Evolutionary conservation across 495 filamentous ascomycete species (phyloP).

Genomic region (Aspergillus saccharolyticus): DNA sequence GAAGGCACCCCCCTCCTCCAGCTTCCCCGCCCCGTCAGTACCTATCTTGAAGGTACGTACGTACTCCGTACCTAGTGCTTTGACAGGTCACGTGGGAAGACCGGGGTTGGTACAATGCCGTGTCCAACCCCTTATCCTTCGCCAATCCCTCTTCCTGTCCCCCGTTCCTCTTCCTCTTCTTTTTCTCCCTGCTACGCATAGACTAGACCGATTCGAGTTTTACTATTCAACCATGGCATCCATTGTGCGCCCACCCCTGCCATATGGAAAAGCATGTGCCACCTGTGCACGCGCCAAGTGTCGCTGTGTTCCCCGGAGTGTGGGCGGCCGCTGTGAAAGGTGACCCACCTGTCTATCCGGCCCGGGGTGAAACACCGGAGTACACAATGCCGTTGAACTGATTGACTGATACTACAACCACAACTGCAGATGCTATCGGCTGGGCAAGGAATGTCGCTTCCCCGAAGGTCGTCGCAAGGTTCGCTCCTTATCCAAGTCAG

Average conservation of each 20-base stretch:
- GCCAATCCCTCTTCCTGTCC: neutral
- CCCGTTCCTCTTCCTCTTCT: neutral
- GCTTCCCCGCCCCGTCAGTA: too few relatives aligned
- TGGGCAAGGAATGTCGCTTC: constrained; percentile 10
- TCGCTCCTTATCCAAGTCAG: constrained; percentile 1
- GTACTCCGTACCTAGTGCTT: too few relatives aligned
- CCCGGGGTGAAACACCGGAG: too few relatives aligned
- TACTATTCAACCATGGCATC: too few relatives aligned
- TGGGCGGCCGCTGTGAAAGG: constrained; percentile 7
- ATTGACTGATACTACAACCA: too few relatives aligned
- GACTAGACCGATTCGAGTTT: too few relatives aligned
- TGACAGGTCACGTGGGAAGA: neutral
- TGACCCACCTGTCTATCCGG: too few relatives aligned
- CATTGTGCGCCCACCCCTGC: neutral
- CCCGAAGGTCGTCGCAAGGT: neutral
- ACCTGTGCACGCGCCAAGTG: constrained; percentile 11
- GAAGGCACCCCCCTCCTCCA: too few relatives aligned
- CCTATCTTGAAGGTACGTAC: too few relatives aligned
- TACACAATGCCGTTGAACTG: too few relatives aligned
- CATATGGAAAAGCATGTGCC: constrained; percentile 12
- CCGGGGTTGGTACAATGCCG: constrained; percentile 3
- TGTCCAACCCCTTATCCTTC: neutral
- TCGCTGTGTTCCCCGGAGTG: constrained; percentile 1
- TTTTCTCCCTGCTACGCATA: too few relatives aligned
- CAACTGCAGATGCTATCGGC: constrained; percentile 9